phyloP scores from a whole-genome alignment of 2,329 filamentous ascomycete species.

The Aspergillus sojae region DNA sequence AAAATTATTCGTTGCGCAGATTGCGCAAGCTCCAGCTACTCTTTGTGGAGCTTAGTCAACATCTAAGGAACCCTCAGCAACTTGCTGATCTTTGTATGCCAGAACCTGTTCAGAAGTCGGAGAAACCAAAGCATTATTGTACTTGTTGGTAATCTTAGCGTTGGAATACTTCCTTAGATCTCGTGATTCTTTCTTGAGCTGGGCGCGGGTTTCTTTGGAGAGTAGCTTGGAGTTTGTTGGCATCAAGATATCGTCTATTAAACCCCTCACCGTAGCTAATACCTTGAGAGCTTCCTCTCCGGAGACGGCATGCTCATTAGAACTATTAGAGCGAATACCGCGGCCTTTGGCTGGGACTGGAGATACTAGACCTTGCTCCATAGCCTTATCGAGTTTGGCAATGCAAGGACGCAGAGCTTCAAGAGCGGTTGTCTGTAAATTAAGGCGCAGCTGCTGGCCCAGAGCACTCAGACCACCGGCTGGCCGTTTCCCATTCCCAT shows the following conservation, averaged over 20 bases:
- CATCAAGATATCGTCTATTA: conserved; percentile 41
- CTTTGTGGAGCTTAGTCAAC: neutral
- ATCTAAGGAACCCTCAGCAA: neutral
- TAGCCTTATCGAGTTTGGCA: conserved; percentile 31
- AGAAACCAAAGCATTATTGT: conserved; percentile 17
- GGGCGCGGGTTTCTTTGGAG: conserved; percentile 27
- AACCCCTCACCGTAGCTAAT: conserved; percentile 30
- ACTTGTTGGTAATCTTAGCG: conserved; percentile 19
- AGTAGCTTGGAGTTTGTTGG: conserved; percentile 24
- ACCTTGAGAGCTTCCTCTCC: conserved; percentile 26
- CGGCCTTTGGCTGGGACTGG: conserved; percentile 11
- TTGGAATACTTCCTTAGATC: conserved; percentile 36
- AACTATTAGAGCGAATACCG: conserved; percentile 6
- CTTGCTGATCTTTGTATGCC: conserved; percentile 17
- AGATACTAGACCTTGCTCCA: conserved; percentile 21
- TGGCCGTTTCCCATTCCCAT: conserved; percentile 15
- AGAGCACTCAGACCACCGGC: conserved; percentile 23
- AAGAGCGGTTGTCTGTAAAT: conserved; percentile 28
- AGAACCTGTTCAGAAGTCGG: conserved; percentile 29
- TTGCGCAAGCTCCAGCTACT: neutral
- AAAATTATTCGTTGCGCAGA: neutral
- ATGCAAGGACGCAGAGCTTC: conserved; percentile 31
- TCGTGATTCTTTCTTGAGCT: conserved; percentile 28
- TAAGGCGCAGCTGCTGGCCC: conserved; percentile 29
- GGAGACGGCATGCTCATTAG: conserved; percentile 27